phyloP scores from a whole-genome alignment of 2,329 filamentous ascomycete species.

The Aspergillus quadricinctus region DNA sequence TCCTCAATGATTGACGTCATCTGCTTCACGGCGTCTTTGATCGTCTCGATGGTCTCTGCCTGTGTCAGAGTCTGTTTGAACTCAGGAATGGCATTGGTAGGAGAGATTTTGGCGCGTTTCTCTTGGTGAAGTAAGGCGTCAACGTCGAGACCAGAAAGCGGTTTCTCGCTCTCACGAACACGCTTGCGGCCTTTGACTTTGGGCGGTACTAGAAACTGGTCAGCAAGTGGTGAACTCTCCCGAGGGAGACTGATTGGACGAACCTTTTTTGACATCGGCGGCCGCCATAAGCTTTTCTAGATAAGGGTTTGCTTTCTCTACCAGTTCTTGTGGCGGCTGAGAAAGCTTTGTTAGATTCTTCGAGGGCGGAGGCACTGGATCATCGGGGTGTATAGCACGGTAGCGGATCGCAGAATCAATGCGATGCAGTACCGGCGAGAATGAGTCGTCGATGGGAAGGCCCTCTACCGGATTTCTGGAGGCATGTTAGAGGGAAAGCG shows the following conservation, averaged over 20 bases:
- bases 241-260: not conserved
- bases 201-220: constrained; percentile 61
- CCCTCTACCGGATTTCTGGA: constrained; percentile 59
- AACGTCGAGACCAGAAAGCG: constrained; percentile 84
- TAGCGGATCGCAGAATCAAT: constrained; percentile 80
- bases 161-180: constrained; percentile 66
- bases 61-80: constrained; percentile 74
- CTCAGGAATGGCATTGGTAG: constrained; percentile 78
- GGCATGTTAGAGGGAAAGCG: constrained; percentile 5
- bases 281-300: constrained; percentile 62
- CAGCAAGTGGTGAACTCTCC: constrained; percentile 11
- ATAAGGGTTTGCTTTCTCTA: constrained; percentile 53
- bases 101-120: constrained; percentile 51
- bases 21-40: constrained; percentile 67
- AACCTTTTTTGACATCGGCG: constrained; percentile 80
- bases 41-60: constrained; percentile 56
- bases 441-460: constrained; percentile 73
- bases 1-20: constrained; percentile 67
- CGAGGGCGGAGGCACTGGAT: constrained; percentile 58
- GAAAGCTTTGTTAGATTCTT: constrained; percentile 69
- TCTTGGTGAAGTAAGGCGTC: constrained; percentile 68
- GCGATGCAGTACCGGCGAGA: constrained; percentile 80
- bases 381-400: constrained; percentile 70
- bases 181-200: constrained; percentile 70
- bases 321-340: constrained; percentile 63